Percentiles rank a stretch among this genome's conserved stretches.
Evolutionary conservation across 495 filamentous ascomycete genomes (phyloP).

Genomic region (Halenospora varia): DNA sequence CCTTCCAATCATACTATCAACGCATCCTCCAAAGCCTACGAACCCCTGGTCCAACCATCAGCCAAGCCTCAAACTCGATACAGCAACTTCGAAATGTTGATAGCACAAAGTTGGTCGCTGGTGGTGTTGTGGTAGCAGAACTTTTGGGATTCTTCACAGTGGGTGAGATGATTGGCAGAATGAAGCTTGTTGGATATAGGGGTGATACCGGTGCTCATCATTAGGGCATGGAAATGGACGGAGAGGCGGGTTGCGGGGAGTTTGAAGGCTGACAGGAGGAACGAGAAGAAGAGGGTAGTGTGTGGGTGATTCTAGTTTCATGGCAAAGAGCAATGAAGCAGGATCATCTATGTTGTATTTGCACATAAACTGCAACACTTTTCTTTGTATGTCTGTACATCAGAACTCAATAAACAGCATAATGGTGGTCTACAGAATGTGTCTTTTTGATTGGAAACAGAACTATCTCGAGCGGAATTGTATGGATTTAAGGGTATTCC

Average conservation of each 20-base stretch:
- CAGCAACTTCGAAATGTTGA: slow-evolving; percentile 65
- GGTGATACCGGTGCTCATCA: slow-evolving; percentile 62
- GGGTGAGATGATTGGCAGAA: slow-evolving; percentile 90
- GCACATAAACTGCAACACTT: slow-evolving; percentile 26
- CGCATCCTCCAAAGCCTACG: slow-evolving; percentile 60
- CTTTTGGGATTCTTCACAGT: slow-evolving; percentile 95
- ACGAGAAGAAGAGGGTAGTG: background rate
- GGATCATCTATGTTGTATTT: slow-evolving; percentile 13
- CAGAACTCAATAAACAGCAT: slow-evolving; percentile 23
- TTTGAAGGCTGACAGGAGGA: background rate
- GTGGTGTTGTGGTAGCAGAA: slow-evolving; percentile 77
- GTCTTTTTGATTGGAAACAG: background rate
- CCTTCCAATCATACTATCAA: slow-evolving; percentile 86
- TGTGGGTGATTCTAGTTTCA: slow-evolving; percentile 2
- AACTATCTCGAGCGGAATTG: background rate
- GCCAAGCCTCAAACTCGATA: slow-evolving; percentile 35
- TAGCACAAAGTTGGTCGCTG: slow-evolving; percentile 60
- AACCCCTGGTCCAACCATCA: slow-evolving; percentile 54
- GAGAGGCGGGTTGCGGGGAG: background rate
- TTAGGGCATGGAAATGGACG: slow-evolving; percentile 25
- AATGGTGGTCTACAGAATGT: slow-evolving; percentile 18
- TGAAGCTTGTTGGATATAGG: slow-evolving; percentile 91
- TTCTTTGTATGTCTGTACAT: slow-evolving; percentile 30
- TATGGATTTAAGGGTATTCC: too few relatives aligned
- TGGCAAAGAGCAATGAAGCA: slow-evolving; percentile 8